Conservation (phyloP, 257 asterid species). For the Craterostigma plantagineum region DNA sequence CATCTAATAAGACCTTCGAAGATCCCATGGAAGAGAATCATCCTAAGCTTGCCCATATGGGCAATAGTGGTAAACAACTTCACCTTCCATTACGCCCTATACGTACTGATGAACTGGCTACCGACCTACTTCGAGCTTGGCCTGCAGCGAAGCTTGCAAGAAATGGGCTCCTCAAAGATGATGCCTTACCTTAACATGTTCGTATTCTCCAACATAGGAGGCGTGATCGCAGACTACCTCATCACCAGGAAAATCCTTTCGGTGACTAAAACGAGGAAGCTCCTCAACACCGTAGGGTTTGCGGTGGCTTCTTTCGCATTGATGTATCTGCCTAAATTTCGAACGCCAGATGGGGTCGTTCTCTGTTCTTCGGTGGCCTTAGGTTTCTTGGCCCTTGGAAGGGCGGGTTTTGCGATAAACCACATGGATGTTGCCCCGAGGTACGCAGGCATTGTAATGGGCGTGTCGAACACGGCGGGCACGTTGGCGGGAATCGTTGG, state of each 20-base stretch:
- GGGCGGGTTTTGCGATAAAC: constrained; percentile 91
- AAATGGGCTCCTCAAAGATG: constrained; percentile 96
- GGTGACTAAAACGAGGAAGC: constrained; percentile 58
- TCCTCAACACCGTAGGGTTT: constrained; percentile 63
- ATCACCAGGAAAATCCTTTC: constrained; percentile 42
- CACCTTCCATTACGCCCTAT: constrained; percentile 83
- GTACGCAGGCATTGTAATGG: constrained; percentile 92
- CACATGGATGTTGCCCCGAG: constrained; percentile 96
- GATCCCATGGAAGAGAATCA: constrained; percentile 71
- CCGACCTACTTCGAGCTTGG: constrained; percentile 88
- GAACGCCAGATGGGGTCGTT: constrained; percentile 58
- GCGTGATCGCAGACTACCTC: constrained; percentile 68
- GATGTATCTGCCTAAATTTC: constrained; percentile 52
- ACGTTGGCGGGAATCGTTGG: constrained; percentile 86
- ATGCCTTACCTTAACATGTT: constrained; percentile 83
- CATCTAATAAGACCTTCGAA: constrained; percentile 12
- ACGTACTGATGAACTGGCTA: constrained; percentile 95
- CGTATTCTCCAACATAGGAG: constrained; percentile 75
- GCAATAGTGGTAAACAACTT: constrained; percentile 82
- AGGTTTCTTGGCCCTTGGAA: constrained; percentile 86
- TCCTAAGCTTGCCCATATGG: constrained; percentile 65
- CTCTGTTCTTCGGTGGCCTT: constrained; percentile 73
- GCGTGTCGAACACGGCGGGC: constrained; percentile 90
- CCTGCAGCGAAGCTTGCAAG: constrained; percentile 66
- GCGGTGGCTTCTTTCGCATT: constrained; percentile 59